phyloP scores from a whole-genome alignment of 306 rosid genomes.

The Canavalia ensiformis region DNA sequence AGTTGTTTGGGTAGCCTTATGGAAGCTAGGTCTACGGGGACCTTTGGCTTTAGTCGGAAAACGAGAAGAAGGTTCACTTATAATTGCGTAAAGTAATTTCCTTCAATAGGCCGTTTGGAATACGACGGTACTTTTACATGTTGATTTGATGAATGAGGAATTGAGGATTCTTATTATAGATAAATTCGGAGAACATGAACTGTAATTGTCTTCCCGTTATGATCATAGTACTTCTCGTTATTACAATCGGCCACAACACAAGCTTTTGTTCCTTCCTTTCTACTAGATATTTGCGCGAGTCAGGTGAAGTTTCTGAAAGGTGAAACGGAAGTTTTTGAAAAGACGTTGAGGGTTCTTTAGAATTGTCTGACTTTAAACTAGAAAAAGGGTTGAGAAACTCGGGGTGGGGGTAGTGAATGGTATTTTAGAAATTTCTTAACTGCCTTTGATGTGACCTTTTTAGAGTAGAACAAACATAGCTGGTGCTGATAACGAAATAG shows the following conservation, averaged over 20 bases:
- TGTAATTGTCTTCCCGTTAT: conserved; percentile 4
- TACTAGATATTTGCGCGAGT: neutral
- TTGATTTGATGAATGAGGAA: conserved; percentile 24
- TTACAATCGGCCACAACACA: too few relatives aligned
- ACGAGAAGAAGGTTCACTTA: too few relatives aligned
- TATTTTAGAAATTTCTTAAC: conserved; percentile 25
- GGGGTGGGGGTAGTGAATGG: neutral
- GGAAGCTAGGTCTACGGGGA: neutral
- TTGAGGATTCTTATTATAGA: conserved; percentile 6
- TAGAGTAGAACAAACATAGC: conserved; percentile 31
- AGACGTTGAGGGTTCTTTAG: neutral
- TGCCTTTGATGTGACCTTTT: conserved; percentile 35
- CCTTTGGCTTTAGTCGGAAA: too few relatives aligned
- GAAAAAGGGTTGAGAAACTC: conserved; percentile 19
- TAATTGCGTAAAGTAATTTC: neutral
- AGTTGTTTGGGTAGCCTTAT: conserved; percentile 14
- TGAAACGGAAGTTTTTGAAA: neutral
- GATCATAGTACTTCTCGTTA: conserved; percentile 31
- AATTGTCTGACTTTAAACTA: conserved; percentile 1
- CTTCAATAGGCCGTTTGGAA: conserved; percentile 1
- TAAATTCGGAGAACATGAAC: neutral
- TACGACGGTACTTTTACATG: neutral
- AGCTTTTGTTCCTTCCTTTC: neutral
- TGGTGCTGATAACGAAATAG: conserved; percentile 18
- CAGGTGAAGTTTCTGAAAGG: conserved; percentile 14